phyloP scores from a whole-genome alignment of 139 green algal genomes.

The Chlamydomonas sp. region DNA sequence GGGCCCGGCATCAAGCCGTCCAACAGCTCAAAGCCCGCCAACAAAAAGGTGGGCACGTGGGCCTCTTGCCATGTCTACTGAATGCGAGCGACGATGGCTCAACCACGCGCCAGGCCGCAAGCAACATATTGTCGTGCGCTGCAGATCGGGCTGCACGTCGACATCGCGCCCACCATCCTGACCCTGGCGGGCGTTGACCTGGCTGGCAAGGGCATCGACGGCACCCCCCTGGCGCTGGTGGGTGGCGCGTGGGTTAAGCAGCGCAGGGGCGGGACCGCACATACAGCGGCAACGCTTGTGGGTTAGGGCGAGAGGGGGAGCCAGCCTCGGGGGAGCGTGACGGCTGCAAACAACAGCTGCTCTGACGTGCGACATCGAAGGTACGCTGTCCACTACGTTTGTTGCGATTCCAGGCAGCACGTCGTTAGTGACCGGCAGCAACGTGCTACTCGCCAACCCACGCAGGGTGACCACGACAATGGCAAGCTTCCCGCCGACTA shows the following conservation, averaged over 20 bases:
- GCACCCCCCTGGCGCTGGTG: slow-evolving; percentile 23
- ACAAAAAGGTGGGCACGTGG: slow-evolving; percentile 1
- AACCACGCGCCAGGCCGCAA: no score
- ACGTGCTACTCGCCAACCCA: not conserved
- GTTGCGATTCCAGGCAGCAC: no score
- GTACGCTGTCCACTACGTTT: no score
- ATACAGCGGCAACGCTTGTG: not conserved
- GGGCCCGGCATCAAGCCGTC: slow-evolving; percentile 39
- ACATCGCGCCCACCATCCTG: slow-evolving; percentile 40
- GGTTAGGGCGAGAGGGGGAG: no score
- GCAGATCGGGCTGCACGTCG: slow-evolving; percentile 37
- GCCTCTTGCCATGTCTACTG: not conserved
- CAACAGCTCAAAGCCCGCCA: slow-evolving; percentile 1
- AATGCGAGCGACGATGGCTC: not conserved
- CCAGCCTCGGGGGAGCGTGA: no score
- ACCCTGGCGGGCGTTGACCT: slow-evolving; percentile 24
- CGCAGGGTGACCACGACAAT: slow-evolving; percentile 24
- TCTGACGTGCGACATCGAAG: no score
- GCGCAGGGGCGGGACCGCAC: no score
- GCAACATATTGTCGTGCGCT: not conserved
- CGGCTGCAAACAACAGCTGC: no score
- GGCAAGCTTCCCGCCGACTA: slow-evolving; percentile 18
- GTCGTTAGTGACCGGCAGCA: no score
- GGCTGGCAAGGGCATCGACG: slow-evolving; percentile 17
- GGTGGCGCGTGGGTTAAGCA: not conserved